A percentile compares a stretch with the other conserved stretches of the same genome.
These are phyloP conservation scores for Xerocomus spinulosus DNA, from an alignment of 768 basidiomycete genomes.

Conservation along the genomic window DNA sequence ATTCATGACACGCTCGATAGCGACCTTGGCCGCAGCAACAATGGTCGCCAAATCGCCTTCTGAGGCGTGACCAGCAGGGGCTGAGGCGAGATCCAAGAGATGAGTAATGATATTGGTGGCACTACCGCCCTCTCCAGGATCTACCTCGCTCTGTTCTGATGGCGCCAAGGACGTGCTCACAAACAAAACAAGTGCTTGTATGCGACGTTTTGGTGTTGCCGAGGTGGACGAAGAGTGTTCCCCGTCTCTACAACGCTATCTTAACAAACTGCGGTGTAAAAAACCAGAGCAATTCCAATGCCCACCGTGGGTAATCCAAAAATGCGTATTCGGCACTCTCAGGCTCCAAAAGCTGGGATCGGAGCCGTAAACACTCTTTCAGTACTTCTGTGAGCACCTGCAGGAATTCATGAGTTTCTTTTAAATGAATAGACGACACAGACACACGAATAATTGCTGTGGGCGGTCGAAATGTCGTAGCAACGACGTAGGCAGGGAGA, in stretches of 20 bases:
- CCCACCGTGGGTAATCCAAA: conserved; percentile 53
- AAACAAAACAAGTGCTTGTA: conserved; percentile 65
- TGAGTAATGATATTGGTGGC: conserved; percentile 43
- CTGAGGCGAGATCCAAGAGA: conserved; percentile 45
- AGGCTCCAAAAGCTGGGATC: conserved; percentile 38
- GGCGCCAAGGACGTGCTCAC: conserved; percentile 49
- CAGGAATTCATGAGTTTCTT: background rate
- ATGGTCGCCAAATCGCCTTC: conserved; percentile 44
- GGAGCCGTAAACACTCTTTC: conserved; percentile 59
- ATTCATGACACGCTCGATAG: conserved; percentile 51
- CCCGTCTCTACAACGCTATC: conserved; percentile 43
- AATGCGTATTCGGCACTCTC: conserved; percentile 41
- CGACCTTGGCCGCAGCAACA: conserved; percentile 41
- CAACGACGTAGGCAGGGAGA: conserved; percentile 64
- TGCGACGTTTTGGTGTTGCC: conserved; percentile 50
- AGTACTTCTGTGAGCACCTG: conserved; percentile 64
- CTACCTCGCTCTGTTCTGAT: conserved; percentile 14
- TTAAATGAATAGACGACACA: background rate
- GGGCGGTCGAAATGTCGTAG: conserved; percentile 49
- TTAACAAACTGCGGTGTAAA: background rate
- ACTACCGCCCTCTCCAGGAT: conserved; percentile 18
- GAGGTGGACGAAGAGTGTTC: conserved; percentile 47
- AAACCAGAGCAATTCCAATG: background rate
- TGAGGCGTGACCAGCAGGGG: conserved; percentile 26
- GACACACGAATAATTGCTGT: conserved; percentile 50